Base-by-base conservation (phyloP, 345 rosid species). In the Populus pruinosa region DNA sequence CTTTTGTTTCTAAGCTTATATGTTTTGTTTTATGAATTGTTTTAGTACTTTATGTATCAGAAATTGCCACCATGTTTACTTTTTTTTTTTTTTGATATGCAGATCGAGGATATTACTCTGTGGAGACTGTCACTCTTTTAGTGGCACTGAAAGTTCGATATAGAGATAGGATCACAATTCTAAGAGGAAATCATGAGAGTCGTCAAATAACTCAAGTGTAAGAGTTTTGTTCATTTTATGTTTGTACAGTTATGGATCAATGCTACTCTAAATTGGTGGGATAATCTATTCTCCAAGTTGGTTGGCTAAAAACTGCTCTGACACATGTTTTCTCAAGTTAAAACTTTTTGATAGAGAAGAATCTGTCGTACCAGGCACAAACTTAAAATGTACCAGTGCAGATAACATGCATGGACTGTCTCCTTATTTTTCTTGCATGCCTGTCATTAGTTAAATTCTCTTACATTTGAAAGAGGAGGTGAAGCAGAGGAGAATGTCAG, bases 141-240 rank as follows among this genome's bases (percentile, higher is more conserved):
- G 85, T 82, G 74, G 80, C 80, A 27, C 63, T 82, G 62, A 82
- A 82, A 73, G 82, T 82, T 63, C 85, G 85, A 36, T 82, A 82
- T 72, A 71, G 85, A 67, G 85, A 82, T 59, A 78, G 85, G 82
- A 82, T 82, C 72, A 82, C 82, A 27, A 78, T 82, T 71, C 66
- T 82, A 35, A 82, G 82, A 82, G 85, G 85, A 36, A 82, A 82
- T 71, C 85, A 82, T 9, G 85, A 82, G 76, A 82, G 85, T 68
- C 80, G 85, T 61, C 85, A 82, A 73, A 82, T 79, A 31, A 82
- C 82, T 73, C 85, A 79, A 82, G 85, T 82, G 85, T 82, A 79
- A 82, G 85, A 69, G 29, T 39, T 35, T 38, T 44, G 18, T 65
- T 65, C 56, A 53, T 64, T 75, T 41, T 41, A 43, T 39, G 56